A percentile compares a stretch with the other conserved stretches of the same genome.
Evolutionary conservation across 345 rosid species (phyloP).

Genomic region (Aegle marmelos): DNA sequence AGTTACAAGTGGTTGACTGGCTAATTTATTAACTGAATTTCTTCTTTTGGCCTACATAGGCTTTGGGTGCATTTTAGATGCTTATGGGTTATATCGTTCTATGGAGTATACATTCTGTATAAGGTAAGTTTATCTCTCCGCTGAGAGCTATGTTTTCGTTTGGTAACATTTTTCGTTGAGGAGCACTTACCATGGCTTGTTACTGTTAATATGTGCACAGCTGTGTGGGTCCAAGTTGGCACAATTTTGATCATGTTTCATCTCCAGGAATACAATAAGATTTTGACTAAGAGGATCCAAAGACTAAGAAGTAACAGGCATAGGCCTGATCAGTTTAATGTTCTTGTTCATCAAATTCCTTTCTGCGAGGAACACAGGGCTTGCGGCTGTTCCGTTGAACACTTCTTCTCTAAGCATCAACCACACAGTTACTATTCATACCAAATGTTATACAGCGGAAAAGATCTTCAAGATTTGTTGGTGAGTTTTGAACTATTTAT

Average conservation of each 20-base stretch:
- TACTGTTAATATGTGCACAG: neutral
- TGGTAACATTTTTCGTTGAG: neutral
- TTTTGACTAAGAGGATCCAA: constrained; percentile 58
- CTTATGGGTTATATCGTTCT: constrained; percentile 75
- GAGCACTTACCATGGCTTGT: constrained; percentile 3
- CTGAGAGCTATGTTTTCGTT: neutral
- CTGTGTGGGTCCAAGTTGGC: neutral
- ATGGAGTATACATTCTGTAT: constrained; percentile 60
- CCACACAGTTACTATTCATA: constrained; percentile 57
- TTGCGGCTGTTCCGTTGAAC: constrained; percentile 62
- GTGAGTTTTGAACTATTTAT: constrained; percentile 34
- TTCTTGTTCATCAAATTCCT: constrained; percentile 78
- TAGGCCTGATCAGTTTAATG: constrained; percentile 73
- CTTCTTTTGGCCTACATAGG: constrained; percentile 33
- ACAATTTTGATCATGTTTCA: constrained; percentile 11
- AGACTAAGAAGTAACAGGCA: constrained; percentile 46
- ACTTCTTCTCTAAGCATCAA: constrained; percentile 77
- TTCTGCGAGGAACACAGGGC: constrained; percentile 55
- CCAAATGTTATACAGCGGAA: constrained; percentile 69
- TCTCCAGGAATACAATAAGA: constrained; percentile 75
- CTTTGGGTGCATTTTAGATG: constrained; percentile 91
- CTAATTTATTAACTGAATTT: neutral
- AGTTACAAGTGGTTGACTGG: too few relatives aligned
- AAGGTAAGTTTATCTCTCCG: constrained; percentile 43
- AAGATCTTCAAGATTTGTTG: constrained; percentile 50